A percentile compares a stretch with the other conserved stretches of the same genome.
These are phyloP conservation scores for Gentiana straminea DNA, from an alignment of 257 asterid species.

Conservation along the genomic window DNA sequence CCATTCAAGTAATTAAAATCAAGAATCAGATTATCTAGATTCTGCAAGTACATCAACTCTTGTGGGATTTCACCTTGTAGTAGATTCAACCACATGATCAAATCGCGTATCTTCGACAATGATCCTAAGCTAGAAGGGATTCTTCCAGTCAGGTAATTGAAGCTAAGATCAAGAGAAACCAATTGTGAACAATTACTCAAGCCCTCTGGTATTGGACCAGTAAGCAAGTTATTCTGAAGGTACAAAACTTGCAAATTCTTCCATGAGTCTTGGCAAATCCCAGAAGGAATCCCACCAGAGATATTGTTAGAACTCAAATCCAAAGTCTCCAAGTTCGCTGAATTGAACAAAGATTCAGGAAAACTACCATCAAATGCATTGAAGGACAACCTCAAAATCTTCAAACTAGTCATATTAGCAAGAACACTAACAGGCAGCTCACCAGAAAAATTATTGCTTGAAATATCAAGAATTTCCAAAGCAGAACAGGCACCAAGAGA, in stretches of 20 bases:
- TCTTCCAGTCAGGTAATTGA: slow-evolving; percentile 49
- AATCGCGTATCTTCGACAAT: slow-evolving; percentile 44
- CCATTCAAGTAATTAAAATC: slow-evolving; percentile 79
- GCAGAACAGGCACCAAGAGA: slow-evolving; percentile 48
- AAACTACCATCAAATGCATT: slow-evolving; percentile 59
- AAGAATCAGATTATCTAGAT: slow-evolving; percentile 80
- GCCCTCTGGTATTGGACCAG: slow-evolving; percentile 57
- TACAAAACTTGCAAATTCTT: slow-evolving; percentile 54
- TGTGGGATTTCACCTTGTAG: slow-evolving; percentile 77
- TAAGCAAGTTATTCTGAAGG: slow-evolving; percentile 70
- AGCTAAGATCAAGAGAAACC: slow-evolving; percentile 89
- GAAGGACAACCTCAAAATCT: slow-evolving; percentile 45
- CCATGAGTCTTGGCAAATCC: slow-evolving; percentile 47
- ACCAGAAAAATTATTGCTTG: slow-evolving; percentile 63
- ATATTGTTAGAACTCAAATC: slow-evolving; percentile 83
- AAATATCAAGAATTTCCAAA: slow-evolving; percentile 51
- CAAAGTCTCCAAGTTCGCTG: slow-evolving; percentile 47
- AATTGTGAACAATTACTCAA: slow-evolving; percentile 61
- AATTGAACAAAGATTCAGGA: slow-evolving; percentile 54
- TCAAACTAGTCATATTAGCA: slow-evolving; percentile 46
- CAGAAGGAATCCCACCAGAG: slow-evolving; percentile 57
- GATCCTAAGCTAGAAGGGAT: slow-evolving; percentile 70
- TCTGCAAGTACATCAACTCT: slow-evolving; percentile 50
- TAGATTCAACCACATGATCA: slow-evolving; percentile 71
- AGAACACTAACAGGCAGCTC: slow-evolving; percentile 60